These are phyloP conservation scores for Vairimorpha necatrix DNA, from an alignment of 371 early-diverging fungal species.

Conservation along the genomic window DNA sequence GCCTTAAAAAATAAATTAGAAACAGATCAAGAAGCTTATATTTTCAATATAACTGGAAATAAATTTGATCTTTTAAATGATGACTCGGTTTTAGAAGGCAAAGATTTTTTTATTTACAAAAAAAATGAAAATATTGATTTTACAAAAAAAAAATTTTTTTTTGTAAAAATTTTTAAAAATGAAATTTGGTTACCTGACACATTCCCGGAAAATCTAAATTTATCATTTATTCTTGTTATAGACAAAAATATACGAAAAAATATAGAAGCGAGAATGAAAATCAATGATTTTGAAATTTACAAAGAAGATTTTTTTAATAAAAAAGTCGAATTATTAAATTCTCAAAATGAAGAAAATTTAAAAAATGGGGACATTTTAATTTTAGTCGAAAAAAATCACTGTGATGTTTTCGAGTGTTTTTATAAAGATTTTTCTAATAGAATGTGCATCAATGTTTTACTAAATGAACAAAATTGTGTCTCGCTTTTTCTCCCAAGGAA, in stretches of 20 bases:
- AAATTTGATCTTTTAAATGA: neutral
- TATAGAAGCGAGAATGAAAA: conserved; percentile 3
- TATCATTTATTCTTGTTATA: conserved; percentile 11
- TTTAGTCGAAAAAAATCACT: neutral
- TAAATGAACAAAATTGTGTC: neutral
- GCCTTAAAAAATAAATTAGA: conserved; percentile 27
- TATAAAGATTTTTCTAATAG: conserved; percentile 9
- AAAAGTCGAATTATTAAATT: neutral
- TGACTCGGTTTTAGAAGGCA: neutral
- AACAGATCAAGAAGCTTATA: neutral
- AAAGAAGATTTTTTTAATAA: conserved; percentile 10
- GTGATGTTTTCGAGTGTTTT: conserved; percentile 1
- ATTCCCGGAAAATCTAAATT: conserved; percentile 11
- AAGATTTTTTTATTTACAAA: conserved; percentile 33
- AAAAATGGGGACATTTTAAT: conserved; percentile 12
- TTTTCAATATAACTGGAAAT: conserved; percentile 15
- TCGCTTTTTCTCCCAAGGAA: neutral
- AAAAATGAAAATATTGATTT: conserved; percentile 25
- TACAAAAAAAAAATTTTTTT: conserved; percentile 15
- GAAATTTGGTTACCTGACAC: conserved; percentile 31
- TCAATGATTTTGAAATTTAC: conserved; percentile 7
- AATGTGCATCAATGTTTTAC: conserved; percentile 2
- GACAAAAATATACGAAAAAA: conserved; percentile 2
- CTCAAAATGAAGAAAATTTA: neutral
- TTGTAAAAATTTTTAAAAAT: conserved; percentile 32